Evolutionary conservation across 805 yeast species (phyloP), one percentile per base, ranked within the genome.

Genomic region (Suhomyces pyralidae): DNA sequence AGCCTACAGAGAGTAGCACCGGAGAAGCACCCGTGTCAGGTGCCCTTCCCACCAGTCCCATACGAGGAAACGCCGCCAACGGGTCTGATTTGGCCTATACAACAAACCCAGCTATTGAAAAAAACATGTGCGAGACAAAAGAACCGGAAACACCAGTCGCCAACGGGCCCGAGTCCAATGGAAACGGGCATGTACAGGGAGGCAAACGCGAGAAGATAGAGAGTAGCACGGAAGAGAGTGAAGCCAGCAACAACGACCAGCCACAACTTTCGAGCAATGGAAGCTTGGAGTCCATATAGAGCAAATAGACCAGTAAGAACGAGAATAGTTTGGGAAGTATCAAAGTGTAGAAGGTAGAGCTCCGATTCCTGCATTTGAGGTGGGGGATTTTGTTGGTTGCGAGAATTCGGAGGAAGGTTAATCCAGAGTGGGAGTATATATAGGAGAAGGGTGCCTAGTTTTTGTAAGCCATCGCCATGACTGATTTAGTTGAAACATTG

Each of bases 401-500:
- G 20, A 38, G 24, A 38, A 17, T 38, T 15, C 3, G 24, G 14
- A 19, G 42, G 42, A 38, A 38, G 42, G 42, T 38, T 9, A 19
- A 38, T 38, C 42, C 42, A 19, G 20, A 17, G 24, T 12, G 14
- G 3, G 14, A 38, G 22, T 38, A 17, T 17, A 38, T 17, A 38
- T n/a, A 38, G 14, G 40, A 19, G 24, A 17, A 15, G 42, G 5
- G 6, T n/a, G 7, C 43, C 43, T 19, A 40, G n/a, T 10, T 20
- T 17, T 40, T 17, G n/a, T 15, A 10, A 40, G 25, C 24, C 17
- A n/a, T 32, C 36, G 36, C 17, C 7, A 43, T 43, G 46, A n/a
- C 36, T 43, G 58, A 57, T 45, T 51, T 61, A 8, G 58, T 50
- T 48, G 36, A 43, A 20, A 59, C 52, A 42, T 15, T 28, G 32